Evolutionary conservation across 2,329 filamentous ascomycete genomes (phyloP).

Genomic region (Periconia digitata): DNA sequence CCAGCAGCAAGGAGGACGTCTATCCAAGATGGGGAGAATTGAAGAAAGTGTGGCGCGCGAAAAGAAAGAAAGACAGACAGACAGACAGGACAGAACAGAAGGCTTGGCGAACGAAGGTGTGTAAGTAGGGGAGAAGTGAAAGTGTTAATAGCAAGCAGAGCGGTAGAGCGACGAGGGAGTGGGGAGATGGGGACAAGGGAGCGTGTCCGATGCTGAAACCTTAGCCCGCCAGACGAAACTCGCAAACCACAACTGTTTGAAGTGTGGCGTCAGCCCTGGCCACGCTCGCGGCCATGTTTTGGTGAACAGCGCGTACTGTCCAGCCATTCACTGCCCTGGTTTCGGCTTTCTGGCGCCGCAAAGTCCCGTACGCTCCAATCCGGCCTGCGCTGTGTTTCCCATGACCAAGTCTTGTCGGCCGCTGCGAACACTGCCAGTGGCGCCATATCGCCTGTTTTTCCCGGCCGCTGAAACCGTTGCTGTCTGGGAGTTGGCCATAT

Average conservation of each 20-base stretch:
- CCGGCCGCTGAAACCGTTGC: neutral
- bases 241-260: slow-evolving; percentile 11
- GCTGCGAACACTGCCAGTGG: neutral
- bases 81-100: neutral
- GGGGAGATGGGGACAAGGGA: neutral
- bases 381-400: neutral
- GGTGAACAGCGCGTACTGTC: neutral
- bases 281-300: neutral
- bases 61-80: neutral
- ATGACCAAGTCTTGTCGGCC: neutral
- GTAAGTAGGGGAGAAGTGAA: neutral
- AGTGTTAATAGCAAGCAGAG: neutral
- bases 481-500: neutral
- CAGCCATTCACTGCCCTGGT: neutral
- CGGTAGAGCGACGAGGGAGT: neutral
- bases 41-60: neutral
- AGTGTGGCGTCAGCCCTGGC: slow-evolving; percentile 5
- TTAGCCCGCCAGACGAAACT: slow-evolving; percentile 3
- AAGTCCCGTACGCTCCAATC: neutral
- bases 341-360: neutral
- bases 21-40: neutral
- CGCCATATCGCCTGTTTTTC: neutral
- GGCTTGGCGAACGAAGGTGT: neutral
- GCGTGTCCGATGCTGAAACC: slow-evolving; percentile 7
- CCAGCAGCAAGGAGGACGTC: neutral